A percentile compares a stretch with the other conserved stretches of the same genome.
phyloP scores from a whole-genome alignment of 208 protist species.

The Acanthamoeba castellanii region DNA sequence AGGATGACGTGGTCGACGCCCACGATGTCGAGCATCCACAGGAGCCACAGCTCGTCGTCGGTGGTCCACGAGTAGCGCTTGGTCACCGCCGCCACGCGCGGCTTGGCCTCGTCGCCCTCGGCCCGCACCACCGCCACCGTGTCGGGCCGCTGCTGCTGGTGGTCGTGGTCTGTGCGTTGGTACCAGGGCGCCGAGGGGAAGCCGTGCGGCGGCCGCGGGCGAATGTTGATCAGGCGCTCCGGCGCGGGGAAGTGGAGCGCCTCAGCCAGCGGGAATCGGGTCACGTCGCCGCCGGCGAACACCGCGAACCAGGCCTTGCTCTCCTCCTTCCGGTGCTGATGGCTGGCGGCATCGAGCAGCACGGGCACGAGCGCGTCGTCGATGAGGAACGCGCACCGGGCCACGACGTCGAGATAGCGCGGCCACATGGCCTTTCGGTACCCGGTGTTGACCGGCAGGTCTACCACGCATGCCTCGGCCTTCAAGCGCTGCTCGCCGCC shows the following conservation, averaged over 20 bases:
- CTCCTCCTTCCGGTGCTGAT: background rate
- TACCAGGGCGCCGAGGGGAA: background rate
- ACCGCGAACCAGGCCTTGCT: background rate
- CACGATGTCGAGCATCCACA: conserved; percentile 45
- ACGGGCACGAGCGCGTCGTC: background rate
- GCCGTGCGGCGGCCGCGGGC: background rate
- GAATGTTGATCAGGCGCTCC: background rate
- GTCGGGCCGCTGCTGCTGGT: background rate
- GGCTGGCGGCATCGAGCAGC: background rate
- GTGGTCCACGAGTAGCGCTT: background rate
- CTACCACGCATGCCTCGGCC: background rate
- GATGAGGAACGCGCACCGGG: background rate
- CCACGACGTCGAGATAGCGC: background rate
- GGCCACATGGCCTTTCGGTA: background rate
- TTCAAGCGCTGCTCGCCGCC: background rate
- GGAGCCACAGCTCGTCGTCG: conserved; percentile 34
- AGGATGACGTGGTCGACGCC: conserved; percentile 43
- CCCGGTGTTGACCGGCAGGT: background rate
- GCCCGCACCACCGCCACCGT: background rate
- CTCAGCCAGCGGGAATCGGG: background rate
- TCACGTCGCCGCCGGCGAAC: background rate
- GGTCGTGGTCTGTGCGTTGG: background rate
- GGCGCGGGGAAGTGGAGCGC: background rate
- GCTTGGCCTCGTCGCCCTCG: background rate
- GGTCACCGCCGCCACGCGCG: background rate